Evolutionary conservation across 371 early-diverging fungal species (phyloP).

Genomic region (Quaeritorhiza haematococci): DNA sequence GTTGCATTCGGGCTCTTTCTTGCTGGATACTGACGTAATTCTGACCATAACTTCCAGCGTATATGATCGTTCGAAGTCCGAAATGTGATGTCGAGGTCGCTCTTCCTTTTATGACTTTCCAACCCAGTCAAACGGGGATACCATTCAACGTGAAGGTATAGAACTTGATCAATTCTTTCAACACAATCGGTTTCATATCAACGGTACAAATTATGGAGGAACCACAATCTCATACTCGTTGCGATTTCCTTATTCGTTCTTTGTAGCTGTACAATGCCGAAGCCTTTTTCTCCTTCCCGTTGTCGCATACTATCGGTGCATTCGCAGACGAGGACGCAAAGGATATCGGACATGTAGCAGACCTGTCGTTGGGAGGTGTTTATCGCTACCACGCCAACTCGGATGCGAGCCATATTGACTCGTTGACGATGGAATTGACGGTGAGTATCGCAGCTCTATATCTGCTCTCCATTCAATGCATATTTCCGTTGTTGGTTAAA

Average conservation of each 20-base stretch:
- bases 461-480: background rate
- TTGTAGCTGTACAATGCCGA: slow-evolving; percentile 44
- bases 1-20: background rate
- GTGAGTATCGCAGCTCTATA: slow-evolving; percentile 40
- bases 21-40: background rate
- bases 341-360: slow-evolving; percentile 50
- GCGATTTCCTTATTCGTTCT: background rate
- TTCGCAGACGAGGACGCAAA: slow-evolving; percentile 56
- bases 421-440: slow-evolving; percentile 57
- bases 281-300: slow-evolving; percentile 55
- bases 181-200: background rate
- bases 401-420: slow-evolving; percentile 55
- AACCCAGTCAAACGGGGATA: slow-evolving; percentile 54
- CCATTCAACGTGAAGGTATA: slow-evolving; percentile 52
- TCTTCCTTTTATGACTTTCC: slow-evolving; percentile 57
- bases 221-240: too few relatives aligned
- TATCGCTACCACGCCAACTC: slow-evolving; percentile 62
- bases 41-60: slow-evolving; percentile 38
- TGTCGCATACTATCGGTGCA: slow-evolving; percentile 68
- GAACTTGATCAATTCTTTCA: background rate
- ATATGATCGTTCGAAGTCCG: slow-evolving; percentile 49
- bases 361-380: slow-evolving; percentile 49
- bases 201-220: background rate
- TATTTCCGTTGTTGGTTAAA: background rate
- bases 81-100: slow-evolving; percentile 38